Conservation (phyloP, 257 asterid genomes). For the Nicotiana paniculata region DNA sequence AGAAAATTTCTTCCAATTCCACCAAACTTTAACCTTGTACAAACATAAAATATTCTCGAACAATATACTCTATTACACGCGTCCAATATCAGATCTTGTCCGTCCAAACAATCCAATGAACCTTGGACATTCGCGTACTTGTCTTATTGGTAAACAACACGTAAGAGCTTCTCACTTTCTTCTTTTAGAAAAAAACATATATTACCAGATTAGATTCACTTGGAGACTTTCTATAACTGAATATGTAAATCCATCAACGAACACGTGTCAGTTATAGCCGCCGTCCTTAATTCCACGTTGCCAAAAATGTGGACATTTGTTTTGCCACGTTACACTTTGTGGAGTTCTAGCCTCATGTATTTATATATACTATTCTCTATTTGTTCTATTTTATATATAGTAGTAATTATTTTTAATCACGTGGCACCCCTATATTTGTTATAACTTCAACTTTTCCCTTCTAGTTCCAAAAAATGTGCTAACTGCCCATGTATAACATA, state of each 20-base stretch:
- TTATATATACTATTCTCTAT: neutral
- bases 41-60: too few species aligned
- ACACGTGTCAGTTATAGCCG: neutral
- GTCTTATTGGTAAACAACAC: neutral
- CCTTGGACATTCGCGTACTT: neutral
- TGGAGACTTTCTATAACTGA: neutral
- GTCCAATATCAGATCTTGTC: neutral
- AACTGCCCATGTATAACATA: neutral
- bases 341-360: neutral
- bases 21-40: neutral
- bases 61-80: neutral
- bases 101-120: neutral
- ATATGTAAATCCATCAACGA: neutral
- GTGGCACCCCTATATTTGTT: neutral
- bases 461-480: neutral
- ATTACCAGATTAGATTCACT: neutral
- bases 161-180: neutral
- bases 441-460: neutral
- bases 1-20: neutral
- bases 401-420: neutral
- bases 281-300: slow-evolving; percentile 5
- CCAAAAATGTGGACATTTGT: neutral
- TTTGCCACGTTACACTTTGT: slow-evolving; percentile 13
- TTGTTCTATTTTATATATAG: too few species aligned
- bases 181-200: neutral